A percentile compares a stretch with the other conserved stretches of the same genome.
Evolutionary conservation across 352 stramenopile species (phyloP).

Genomic region (Blastocystis sp.): DNA sequence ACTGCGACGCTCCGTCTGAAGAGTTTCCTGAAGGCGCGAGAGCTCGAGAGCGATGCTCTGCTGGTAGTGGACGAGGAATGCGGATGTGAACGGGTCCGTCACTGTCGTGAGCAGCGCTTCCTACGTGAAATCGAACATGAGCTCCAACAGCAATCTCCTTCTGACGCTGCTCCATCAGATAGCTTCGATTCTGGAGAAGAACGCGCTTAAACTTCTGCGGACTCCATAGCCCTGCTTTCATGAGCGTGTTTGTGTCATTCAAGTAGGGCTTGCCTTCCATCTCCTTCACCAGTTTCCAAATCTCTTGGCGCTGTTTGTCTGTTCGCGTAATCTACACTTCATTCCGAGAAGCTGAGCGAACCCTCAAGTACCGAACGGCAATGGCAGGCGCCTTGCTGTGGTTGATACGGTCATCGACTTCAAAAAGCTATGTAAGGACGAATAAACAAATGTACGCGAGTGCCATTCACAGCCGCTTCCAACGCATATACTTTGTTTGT

Average conservation of each 20-base stretch:
- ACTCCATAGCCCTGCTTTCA: conserved; percentile 38
- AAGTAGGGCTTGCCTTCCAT: conserved; percentile 46
- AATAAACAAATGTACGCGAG: not conserved
- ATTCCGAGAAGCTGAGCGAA: not conserved
- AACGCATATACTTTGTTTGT: conserved; percentile 40
- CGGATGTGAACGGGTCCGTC: not conserved
- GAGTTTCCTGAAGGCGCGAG: not conserved
- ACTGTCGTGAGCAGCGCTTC: not conserved
- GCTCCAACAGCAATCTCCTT: not conserved
- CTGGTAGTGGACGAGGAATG: not conserved
- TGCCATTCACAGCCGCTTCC: conserved; percentile 18
- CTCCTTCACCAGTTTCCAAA: not conserved
- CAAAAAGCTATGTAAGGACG: not conserved
- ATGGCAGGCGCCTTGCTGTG: conserved; percentile 48
- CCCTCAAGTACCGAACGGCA: conserved; percentile 27
- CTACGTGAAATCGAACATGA: not conserved
- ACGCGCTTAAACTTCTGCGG: conserved; percentile 38
- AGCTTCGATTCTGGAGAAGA: conserved; percentile 11
- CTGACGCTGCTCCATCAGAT: not conserved
- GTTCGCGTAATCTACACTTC: not conserved
- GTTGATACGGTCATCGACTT: conserved; percentile 12
- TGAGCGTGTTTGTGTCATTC: conserved; percentile 6
- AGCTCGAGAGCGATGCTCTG: not conserved
- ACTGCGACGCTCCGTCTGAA: conserved; percentile 20
- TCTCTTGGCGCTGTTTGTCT: conserved; percentile 26